Base-by-base conservation (phyloP, 139 green algal species). In the Chlamydomonas eustigma region DNA sequence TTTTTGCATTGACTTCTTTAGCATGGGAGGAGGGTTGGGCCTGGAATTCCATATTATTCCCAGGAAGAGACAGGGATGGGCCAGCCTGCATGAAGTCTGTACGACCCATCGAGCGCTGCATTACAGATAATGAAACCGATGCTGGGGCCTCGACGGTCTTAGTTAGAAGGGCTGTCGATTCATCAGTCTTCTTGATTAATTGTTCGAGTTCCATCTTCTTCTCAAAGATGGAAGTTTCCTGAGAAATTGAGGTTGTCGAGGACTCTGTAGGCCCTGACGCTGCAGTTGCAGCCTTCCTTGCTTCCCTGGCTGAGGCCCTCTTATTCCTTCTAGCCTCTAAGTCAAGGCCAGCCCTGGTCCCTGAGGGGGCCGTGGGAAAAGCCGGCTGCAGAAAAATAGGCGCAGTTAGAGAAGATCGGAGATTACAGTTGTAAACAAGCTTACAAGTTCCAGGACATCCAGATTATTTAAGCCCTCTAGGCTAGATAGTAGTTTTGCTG, bases 401-500 rank as follows among this genome's bases (percentile, higher is more conserved):
- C 18, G 12, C 18, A 28, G 44, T 58, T 18, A 58, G 44, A 58
- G 44, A 58, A 58, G 18, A 58, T 58, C 18, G 44, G 12, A 18
- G 44, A 58, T 58, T 12, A 58, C 44, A n/a, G n/a, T n/a, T n/a
- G n/a, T n/a, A 58, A 58, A 18, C 44, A 58, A 28, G 12, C 44
- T 58, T 18, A 58, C 44, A 12, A 58, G 44, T 18, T 18, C 44
- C 18, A 58, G 18, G 44, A 58, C 44, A 18, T 58, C 44, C 44
- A 58, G 44, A 58, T 58, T 58, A 18, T 72, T 72, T 4, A 72
- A 34, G 22, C 32, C 33, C 18, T 72, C 5, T 34, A 72, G 31
- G 65, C 32, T 72, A 18, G 28, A 12, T 34, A 72, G 65, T 34
- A 72, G 65, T 34, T 72, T 31, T 31, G 65, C 65, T 4, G 33